phyloP scores from a whole-genome alignment of 148 eudicot genomes.

The Vaccinium myrtillus region DNA sequence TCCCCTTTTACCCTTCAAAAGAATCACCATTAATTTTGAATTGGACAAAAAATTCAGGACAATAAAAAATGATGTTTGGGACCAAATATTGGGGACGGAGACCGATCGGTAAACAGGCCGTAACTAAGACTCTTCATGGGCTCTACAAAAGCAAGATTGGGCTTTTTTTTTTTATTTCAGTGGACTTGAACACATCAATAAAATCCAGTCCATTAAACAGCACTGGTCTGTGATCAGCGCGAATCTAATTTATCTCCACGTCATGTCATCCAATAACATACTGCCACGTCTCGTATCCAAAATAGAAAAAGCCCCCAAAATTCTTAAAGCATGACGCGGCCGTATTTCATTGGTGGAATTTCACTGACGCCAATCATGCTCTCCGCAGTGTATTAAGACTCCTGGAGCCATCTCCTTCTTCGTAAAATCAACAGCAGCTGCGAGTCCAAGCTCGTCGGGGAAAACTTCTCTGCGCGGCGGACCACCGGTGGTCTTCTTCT shows the following conservation, averaged over 20 bases:
- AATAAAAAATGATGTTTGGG: no score
- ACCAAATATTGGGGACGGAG: no score
- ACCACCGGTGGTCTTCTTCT: neutral
- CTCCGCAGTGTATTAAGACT: neutral
- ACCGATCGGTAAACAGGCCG: no score
- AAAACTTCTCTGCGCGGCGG: neutral
- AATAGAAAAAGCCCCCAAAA: neutral
- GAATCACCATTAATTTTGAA: no score
- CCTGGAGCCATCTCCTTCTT: neutral
- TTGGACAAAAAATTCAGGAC: no score
- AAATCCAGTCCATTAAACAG: no score
- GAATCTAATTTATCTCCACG: neutral
- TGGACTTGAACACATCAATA: no score
- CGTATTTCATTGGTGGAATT: neutral
- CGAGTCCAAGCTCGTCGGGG: neutral
- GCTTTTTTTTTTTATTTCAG: no score
- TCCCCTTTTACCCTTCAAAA: no score
- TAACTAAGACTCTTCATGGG: no score
- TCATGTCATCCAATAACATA: neutral
- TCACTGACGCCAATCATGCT: neutral
- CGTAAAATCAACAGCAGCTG: neutral
- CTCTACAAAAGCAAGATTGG: no score
- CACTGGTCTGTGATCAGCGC: no score
- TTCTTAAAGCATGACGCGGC: neutral
- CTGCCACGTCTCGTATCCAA: conserved; percentile 5